Conservation (phyloP, 345 rosid genomes). For the Ceriops zippeliana region DNA sequence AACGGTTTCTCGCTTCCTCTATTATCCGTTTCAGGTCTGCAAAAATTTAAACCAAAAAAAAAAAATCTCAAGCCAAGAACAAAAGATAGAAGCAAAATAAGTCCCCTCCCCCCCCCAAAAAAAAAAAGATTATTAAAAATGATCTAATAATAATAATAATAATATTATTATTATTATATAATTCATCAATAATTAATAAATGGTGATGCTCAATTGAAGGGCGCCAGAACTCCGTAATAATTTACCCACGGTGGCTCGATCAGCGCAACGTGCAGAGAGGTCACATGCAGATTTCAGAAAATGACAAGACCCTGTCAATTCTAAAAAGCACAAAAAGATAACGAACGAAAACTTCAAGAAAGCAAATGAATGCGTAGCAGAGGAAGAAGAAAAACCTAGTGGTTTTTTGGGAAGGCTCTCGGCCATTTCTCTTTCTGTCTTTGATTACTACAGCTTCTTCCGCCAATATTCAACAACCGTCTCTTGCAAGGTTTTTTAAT, state of each 20-base stretch:
- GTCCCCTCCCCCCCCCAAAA: background rate
- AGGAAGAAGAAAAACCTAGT: background rate
- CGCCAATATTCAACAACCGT: background rate
- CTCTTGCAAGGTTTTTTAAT: background rate
- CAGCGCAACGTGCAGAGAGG: background rate
- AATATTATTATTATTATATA: too few relatives aligned
- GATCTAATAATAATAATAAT: too few relatives aligned
- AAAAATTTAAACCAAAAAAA: background rate
- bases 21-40: slow-evolving; percentile 16
- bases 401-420: slow-evolving; percentile 6
- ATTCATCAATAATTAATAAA: too few relatives aligned
- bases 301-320: background rate
- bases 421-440: slow-evolving; percentile 4
- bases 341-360: background rate
- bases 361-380: background rate
- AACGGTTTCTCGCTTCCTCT: slow-evolving; percentile 42
- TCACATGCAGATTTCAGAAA: background rate
- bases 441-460: too few relatives aligned
- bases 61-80: background rate
- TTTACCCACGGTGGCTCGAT: too few relatives aligned
- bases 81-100: background rate
- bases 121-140: background rate
- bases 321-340: background rate
- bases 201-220: too few relatives aligned
- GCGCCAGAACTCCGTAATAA: too few relatives aligned